Evolutionary conservation across 2,329 filamentous ascomycete genomes (phyloP), one percentile per base, ranked within the genome.

Genomic region (Monilinia vaccinii-corymbosi): DNA sequence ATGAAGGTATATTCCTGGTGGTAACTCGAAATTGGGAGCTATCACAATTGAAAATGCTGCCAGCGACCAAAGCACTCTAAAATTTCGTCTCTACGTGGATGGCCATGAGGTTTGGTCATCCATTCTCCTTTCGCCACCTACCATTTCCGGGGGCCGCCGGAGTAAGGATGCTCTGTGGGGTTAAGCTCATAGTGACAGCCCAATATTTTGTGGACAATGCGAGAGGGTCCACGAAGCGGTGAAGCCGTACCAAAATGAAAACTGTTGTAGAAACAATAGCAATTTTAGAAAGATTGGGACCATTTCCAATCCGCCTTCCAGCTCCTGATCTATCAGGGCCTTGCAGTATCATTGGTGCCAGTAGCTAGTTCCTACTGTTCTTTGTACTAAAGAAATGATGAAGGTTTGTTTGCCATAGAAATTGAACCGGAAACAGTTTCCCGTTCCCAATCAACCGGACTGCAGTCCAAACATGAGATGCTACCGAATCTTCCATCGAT

Each of bases 11-110:
- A 81, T 93, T 49, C 89, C 93, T 2, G 83, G 87, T 61, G 93
- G 93, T 1, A 92, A 91, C 69, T 91, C 86, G 63, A 97, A 97
- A 72, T 93, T 96, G 73, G 91, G 91, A 1, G 83, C 86, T 0
- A 79, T 96, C 32, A 89, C 90, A 25, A 91, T 99, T 63, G 84
- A 86, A 62, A 84, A 84, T 59, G 80, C 81, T 2, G 79, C 81
- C 11, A 81, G 81, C 45, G 82, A 84, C 62, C 84, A 86, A 72
- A 92, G 88, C 69, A 81, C 86, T 45, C 76, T 99, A 40, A 86
- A 85, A 50, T 97, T 96, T 70, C 81, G 84, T 4, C 76, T 97
- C 2, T 97, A 88, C 71, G 80, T 97, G 21, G 88, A 96, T 71
- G 93, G 91, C 2, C 75, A 82, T 47, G 86, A 93, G 71, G 79